Evolutionary conservation across 768 basidiomycete species (phyloP), one percentile per base, ranked within the genome.

Genomic region (Exsudoporus frostii): DNA sequence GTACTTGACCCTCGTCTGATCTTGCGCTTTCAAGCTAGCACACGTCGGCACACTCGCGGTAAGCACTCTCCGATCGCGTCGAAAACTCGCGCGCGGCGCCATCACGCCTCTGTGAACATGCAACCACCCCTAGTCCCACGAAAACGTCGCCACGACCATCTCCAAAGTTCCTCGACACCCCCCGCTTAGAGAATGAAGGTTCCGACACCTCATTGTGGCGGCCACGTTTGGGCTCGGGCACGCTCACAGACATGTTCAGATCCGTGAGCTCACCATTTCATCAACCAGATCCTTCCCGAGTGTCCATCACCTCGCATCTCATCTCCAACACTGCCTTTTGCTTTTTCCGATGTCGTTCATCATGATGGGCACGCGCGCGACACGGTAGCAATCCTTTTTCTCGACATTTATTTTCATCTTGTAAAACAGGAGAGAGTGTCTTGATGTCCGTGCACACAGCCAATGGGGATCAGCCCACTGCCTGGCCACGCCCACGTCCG

Each of bases 391-490:
- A 20, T 19, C 36, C 17, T 14, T 13, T 27, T n/a, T 8, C 36
- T 40, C 45, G 19, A 33, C 7, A 7, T 17, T 17, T n/a, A 22
- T 22, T 45, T 17, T 14, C 8, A 10, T 10, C 14, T 2, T 3
- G 13, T n/a, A 5, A 24, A 6, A 34, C 11, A 22, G 20, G 29
- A 17, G 20, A 32, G 20, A 45, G n/a, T n/a, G 22, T 33, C 19
- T 17, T 32, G 34, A 54, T 54, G 30, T 20, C 53, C 30, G 45
- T 24, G 33, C 24, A n/a, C 57, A 59, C 44, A 49, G 57, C 51
- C 33, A 20, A 39, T 17, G 20, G 32, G 13, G 55, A 48, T 55
- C 30, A 1, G n/a, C 55, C 27, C 44, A 40, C 49, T 50, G 49
- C 43, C 43, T 46, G 6, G 22, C 42, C 42, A 50, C 20, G 24